These are phyloP conservation scores for Mucuna pruriens DNA, from an alignment of 306 rosid species.

Conservation along the genomic window DNA sequence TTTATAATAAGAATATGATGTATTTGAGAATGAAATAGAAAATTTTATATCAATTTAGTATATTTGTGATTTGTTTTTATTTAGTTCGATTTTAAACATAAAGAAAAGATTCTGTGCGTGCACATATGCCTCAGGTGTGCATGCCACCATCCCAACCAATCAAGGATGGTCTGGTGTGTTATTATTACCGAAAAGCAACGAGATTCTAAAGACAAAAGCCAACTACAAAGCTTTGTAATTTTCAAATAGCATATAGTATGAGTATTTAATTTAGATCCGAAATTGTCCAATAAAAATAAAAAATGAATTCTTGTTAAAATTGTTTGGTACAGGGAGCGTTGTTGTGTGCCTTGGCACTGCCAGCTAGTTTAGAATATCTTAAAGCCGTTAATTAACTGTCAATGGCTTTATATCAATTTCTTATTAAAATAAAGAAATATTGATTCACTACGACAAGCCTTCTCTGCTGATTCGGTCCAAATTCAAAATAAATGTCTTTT, in stretches of 20 bases:
- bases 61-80: no score
- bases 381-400: background rate
- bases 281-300: background rate
- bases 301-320: background rate
- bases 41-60: no score
- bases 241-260: background rate
- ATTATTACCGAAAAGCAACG: background rate
- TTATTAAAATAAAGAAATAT: background rate
- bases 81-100: background rate
- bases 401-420: background rate
- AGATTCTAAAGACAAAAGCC: background rate
- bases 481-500: no score
- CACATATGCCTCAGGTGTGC: no score
- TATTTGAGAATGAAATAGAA: no score
- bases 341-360: background rate
- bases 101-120: no score
- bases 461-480: background rate
- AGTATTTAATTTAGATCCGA: background rate
- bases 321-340: background rate
- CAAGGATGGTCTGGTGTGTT: no score
- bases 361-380: background rate
- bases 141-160: no score
- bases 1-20: no score
- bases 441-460: background rate
- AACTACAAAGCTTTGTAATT: background rate